Conservation (phyloP, 768 basidiomycete species). For the Lentinula detonsa region DNA sequence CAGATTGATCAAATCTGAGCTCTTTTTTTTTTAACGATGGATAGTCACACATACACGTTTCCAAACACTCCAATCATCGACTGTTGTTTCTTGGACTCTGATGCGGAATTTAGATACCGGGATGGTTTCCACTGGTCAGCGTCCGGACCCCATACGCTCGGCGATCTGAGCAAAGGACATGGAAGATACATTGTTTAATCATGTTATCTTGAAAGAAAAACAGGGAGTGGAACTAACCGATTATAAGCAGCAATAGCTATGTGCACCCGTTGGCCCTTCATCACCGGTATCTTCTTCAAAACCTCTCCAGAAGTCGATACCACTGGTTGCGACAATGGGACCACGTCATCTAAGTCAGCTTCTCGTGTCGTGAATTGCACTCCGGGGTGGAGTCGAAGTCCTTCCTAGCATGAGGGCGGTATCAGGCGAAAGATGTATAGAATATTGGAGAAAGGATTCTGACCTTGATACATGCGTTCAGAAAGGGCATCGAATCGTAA, state of each 20-base stretch:
- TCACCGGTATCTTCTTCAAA: conserved; percentile 25
- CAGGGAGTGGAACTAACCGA: conserved; percentile 17
- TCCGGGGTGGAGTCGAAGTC: conserved; percentile 24
- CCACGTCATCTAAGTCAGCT: conserved; percentile 29
- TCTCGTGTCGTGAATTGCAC: conserved; percentile 24
- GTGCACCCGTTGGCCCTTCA: conserved; percentile 27
- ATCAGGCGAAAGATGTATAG: background rate
- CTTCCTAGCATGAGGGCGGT: conserved; percentile 17
- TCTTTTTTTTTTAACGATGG: too few species aligned
- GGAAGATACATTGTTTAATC: conserved; percentile 14
- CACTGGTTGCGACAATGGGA: conserved; percentile 36
- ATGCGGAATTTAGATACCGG: conserved; percentile 19
- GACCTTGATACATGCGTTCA: conserved; percentile 17
- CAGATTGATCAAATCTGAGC: background rate
- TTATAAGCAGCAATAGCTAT: conserved; percentile 31
- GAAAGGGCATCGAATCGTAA: conserved; percentile 26
- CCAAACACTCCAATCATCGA: conserved; percentile 14
- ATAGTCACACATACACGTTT: conserved; percentile 13
- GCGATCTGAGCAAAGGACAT: conserved; percentile 15
- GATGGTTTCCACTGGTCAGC: conserved; percentile 27
- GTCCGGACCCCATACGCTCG: conserved; percentile 28
- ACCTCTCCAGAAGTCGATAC: conserved; percentile 25
- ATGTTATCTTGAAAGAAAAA: conserved; percentile 4
- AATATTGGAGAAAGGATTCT: background rate
- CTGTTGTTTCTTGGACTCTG: background rate